These are phyloP conservation scores for Globisporangium cystogenes DNA, from an alignment of 352 stramenopile species.

Conservation along the genomic window DNA sequence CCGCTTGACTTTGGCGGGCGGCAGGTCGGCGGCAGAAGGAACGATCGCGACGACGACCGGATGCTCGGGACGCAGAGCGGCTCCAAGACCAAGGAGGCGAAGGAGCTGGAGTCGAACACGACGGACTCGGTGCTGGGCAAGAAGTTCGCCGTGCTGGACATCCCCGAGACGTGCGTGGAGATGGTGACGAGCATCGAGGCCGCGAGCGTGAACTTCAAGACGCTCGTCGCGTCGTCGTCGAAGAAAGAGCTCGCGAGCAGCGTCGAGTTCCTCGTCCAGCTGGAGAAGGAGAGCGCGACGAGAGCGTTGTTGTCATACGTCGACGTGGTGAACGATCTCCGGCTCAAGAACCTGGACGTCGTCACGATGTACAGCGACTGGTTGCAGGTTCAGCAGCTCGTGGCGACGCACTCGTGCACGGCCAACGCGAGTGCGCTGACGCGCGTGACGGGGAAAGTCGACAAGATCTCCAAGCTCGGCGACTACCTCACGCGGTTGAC, in stretches of 20 bases:
- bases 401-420: constrained; percentile 48
- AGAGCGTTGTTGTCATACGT: constrained; percentile 45
- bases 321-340: constrained; percentile 69
- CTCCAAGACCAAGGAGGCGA: constrained; percentile 18
- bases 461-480: constrained; percentile 70
- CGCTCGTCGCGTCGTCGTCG: constrained; percentile 50
- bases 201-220: constrained; percentile 49
- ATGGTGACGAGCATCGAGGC: constrained; percentile 44
- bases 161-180: constrained; percentile 77
- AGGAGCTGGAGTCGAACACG: constrained; percentile 50
- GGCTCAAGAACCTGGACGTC: constrained; percentile 76
- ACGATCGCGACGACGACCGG: constrained; percentile 35
- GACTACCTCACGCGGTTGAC: constrained; percentile 57
- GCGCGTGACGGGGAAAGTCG: constrained; percentile 60
- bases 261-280: constrained; percentile 63
- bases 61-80: constrained; percentile 29
- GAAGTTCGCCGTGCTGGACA: constrained; percentile 64
- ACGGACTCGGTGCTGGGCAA: constrained; percentile 56
- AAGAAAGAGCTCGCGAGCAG: constrained; percentile 70
- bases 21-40: constrained; percentile 48
- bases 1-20: constrained; percentile 21
- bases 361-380: constrained; percentile 57
- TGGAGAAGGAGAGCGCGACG: constrained; percentile 69
- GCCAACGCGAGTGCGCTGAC: constrained; percentile 15
- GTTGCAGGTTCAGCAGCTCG: constrained; percentile 45